These are phyloP conservation scores for Phytophthora ohioensis DNA, from an alignment of 352 stramenopile genomes.

Conservation along the genomic window DNA sequence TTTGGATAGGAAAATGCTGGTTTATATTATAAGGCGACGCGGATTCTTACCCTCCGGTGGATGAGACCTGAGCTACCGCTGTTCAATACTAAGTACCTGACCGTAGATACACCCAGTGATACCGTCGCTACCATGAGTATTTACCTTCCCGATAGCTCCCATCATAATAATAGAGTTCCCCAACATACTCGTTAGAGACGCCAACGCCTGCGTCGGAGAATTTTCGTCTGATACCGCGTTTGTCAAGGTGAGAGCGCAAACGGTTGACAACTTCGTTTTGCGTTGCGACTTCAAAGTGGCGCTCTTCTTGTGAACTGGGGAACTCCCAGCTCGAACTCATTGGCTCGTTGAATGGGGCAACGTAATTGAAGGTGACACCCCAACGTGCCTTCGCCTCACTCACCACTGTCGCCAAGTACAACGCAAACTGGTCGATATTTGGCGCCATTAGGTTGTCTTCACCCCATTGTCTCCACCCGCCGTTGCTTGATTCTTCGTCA, in stretches of 20 bases:
- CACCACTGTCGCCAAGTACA: conserved; percentile 49
- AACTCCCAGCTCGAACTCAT: conserved; percentile 50
- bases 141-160: conserved; percentile 42
- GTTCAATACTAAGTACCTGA: too few relatives aligned
- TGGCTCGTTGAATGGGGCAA: conserved; percentile 63
- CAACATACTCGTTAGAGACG: background rate
- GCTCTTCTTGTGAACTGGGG: conserved; percentile 51
- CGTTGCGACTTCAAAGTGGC: conserved; percentile 45
- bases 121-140: conserved; percentile 36
- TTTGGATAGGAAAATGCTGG: too few relatives aligned
- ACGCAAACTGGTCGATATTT: conserved; percentile 45
- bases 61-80: too few relatives aligned
- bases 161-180: conserved; percentile 10
- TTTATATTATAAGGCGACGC: too few relatives aligned
- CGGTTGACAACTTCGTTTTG: conserved; percentile 43
- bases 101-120: conserved; percentile 12
- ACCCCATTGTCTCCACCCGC: conserved; percentile 40
- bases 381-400: conserved; percentile 46
- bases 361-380: conserved; percentile 52
- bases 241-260: conserved; percentile 45
- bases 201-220: conserved; percentile 15
- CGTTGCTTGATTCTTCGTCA: conserved; percentile 52
- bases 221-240: conserved; percentile 5
- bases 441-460: conserved; percentile 48
- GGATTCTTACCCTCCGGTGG: too few relatives aligned